phyloP scores from a whole-genome alignment of 192 early-diverging fungal species.

The Nowakowskiella sp. region DNA sequence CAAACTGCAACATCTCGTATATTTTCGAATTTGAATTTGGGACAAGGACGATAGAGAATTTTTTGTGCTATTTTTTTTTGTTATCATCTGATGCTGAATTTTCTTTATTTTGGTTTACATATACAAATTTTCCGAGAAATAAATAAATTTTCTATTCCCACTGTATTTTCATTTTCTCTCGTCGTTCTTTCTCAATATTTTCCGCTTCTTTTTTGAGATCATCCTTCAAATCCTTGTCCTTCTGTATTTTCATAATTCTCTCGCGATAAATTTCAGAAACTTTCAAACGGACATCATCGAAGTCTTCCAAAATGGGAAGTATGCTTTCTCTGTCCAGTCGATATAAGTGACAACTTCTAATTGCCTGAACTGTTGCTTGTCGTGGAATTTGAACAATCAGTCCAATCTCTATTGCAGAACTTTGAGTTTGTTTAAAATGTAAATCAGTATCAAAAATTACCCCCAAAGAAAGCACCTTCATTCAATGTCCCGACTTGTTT shows the following conservation, averaged over 20 bases:
- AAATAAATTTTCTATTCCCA: too few species aligned
- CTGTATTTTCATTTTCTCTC: too few species aligned
- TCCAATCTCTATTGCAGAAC: constrained; percentile 12
- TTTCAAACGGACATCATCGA: constrained; percentile 11
- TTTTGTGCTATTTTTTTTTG: too few species aligned
- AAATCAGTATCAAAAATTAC: constrained; percentile 4
- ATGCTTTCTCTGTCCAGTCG: constrained; percentile 11
- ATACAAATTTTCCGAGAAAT: too few species aligned
- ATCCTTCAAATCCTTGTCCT: constrained; percentile 15
- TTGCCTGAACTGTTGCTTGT: constrained; percentile 19
- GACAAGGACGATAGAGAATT: too few species aligned
- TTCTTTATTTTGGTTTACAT: too few species aligned
- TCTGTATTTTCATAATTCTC: constrained; percentile 11
- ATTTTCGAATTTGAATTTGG: too few species aligned
- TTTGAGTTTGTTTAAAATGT: constrained; percentile 9
- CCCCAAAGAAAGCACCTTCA: constrained; percentile 27
- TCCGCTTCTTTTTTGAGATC: constrained; percentile 1
- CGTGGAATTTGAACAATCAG: constrained; percentile 12
- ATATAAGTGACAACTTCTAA: constrained; percentile 11
- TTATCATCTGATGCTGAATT: too few species aligned
- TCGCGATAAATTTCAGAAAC: constrained; percentile 15
- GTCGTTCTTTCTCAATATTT: not conserved
- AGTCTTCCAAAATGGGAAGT: constrained; percentile 13
- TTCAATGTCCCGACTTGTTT: constrained; percentile 9
- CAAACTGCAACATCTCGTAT: too few species aligned